These are phyloP conservation scores for Aspergillus sp. DNA, from an alignment of 2,329 filamentous ascomycete species.

Conservation along the genomic window DNA sequence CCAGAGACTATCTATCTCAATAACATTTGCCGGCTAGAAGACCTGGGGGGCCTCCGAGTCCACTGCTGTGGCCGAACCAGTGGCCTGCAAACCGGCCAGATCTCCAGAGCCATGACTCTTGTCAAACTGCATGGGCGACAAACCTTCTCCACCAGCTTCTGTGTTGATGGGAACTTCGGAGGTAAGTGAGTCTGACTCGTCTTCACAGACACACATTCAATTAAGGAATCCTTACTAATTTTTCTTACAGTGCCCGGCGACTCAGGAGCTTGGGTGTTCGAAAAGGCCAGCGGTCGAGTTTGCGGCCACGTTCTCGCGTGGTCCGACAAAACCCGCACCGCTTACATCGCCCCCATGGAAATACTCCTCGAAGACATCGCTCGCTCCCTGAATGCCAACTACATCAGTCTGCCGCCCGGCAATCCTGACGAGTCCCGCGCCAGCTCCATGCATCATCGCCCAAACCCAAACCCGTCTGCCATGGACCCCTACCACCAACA, in stretches of 20 bases:
- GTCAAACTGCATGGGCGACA: conserved; percentile 85
- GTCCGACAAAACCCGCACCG: conserved; percentile 75
- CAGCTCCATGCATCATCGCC: conserved; percentile 23
- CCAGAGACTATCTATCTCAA: conserved; percentile 53
- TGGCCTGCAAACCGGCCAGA: conserved; percentile 75
- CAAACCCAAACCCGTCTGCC: conserved; percentile 4
- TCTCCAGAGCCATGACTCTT: conserved; percentile 74
- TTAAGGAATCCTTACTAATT: conserved; percentile 1
- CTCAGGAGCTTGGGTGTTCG: conserved; percentile 89
- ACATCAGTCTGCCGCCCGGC: conserved; percentile 68
- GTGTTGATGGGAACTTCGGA: conserved; percentile 62
- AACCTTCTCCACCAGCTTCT: conserved; percentile 74
- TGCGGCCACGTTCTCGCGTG: conserved; percentile 90
- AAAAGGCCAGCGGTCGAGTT: conserved; percentile 73
- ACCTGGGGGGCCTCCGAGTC: conserved; percentile 73
- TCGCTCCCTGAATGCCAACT: conserved; percentile 69
- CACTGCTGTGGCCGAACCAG: conserved; percentile 88
- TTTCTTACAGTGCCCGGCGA: conserved; percentile 70
- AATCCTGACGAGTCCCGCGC: conserved; percentile 31
- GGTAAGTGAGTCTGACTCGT: conserved; percentile 40
- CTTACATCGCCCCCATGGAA: conserved; percentile 96
- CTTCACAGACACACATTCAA: neutral
- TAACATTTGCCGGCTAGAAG: conserved; percentile 55
- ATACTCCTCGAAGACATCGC: conserved; percentile 83
- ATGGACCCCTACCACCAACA: conserved; percentile 21